These are phyloP conservation scores for Acarospora socialis DNA, from an alignment of 2,329 filamentous ascomycete species.

Conservation along the genomic window DNA sequence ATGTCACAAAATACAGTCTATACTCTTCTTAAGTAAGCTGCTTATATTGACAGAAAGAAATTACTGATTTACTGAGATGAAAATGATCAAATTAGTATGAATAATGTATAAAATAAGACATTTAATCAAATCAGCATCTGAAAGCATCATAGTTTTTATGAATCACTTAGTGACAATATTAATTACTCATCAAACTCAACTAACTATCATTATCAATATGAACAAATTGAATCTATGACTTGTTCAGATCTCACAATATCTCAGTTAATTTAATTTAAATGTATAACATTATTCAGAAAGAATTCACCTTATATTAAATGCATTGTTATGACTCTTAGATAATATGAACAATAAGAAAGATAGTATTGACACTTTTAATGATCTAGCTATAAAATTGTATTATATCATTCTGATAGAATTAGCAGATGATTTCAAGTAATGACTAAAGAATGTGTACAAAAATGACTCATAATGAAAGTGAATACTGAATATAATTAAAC, in stretches of 20 bases:
- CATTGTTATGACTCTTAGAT: background rate
- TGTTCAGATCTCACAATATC: background rate
- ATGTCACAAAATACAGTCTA: no score
- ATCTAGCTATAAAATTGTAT: no score
- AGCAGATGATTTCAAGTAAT: background rate
- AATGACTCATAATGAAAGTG: background rate
- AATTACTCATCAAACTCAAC: background rate
- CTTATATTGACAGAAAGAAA: no score
- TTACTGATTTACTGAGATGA: slow-evolving; percentile 1
- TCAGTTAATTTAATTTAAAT: slow-evolving; percentile 3
- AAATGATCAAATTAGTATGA: slow-evolving; percentile 1
- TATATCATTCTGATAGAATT: no score
- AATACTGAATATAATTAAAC: background rate
- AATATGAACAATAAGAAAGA: no score
- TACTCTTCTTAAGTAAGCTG: no score
- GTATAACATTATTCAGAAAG: slow-evolving; percentile 2
- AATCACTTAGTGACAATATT: slow-evolving; percentile 3
- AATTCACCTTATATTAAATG: background rate
- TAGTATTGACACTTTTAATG: background rate
- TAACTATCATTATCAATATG: background rate
- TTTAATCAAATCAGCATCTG: slow-evolving; percentile 2
- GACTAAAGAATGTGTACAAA: background rate
- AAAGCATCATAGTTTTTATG: no score
- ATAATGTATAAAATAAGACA: slow-evolving; percentile 1
- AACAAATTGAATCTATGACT: background rate